Evolutionary conservation across 1,139 yeast species (phyloP), one percentile per base, ranked within the genome.

Genomic region (Debaryomycetaceae sp.): DNA sequence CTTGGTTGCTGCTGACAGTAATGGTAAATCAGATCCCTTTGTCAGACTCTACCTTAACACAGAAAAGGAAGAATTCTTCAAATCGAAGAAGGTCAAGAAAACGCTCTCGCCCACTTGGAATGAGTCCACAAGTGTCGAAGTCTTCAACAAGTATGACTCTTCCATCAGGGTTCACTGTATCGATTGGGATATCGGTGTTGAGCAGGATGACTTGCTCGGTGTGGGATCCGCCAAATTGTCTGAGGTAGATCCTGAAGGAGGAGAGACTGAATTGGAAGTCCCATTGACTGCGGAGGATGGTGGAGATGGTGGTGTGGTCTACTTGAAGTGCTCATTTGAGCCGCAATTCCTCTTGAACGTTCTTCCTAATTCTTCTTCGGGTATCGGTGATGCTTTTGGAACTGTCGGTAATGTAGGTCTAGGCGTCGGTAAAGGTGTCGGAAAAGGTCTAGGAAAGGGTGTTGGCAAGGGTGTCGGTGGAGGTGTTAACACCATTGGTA

Each of bases 141-240:
- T 86, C 23, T 60, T 69, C 36, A 78, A 86, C 61, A 79, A 87
- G 58, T 80, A 77, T 45, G 83, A 81, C 58, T 80, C 89, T 9
- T 63, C 66, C 5, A 65, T 91, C 46, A 69, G 70, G 47, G 72
- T 87, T 41, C 78, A 75, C 45, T 81, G 87, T 31, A 76, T 63
- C 56, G 99, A 93, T 62, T 91, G 97, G 97, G 99, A 93, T 66
- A 80, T 91, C 53, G 97, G 96, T 50, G 82, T 87, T 27, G 88
- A 83, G 50, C 81, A 78, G 50, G 95, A 93, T 63, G 98, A 93
- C 63, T 72, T 76, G 49, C 73, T 93, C 47, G 96, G 98, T 45
- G 68, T 68, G 34, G 89, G 84, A n/a, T 56, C 59, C 24, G 61
- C 90, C 47, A 76, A 80, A 14, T 67, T 93, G 50, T 64, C 78